phyloP scores from a whole-genome alignment of 352 stramenopile genomes.

The Globisporangium uncinulatum region DNA sequence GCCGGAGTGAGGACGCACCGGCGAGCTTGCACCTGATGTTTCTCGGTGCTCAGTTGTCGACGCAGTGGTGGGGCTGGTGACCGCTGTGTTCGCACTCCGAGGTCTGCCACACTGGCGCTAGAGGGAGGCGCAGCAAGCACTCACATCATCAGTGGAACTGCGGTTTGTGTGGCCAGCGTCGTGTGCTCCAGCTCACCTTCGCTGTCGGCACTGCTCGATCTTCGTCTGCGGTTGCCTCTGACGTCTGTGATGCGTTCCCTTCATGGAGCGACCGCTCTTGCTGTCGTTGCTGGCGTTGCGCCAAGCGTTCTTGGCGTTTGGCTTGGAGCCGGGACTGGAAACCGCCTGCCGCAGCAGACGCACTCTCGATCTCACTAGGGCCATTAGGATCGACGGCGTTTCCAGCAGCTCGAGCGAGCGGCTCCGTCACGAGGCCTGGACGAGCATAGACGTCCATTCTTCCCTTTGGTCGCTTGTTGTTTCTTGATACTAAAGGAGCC shows the following conservation, averaged over 20 bases:
- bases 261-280: neutral
- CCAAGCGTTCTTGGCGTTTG: slow-evolving; percentile 50
- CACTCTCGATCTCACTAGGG: neutral
- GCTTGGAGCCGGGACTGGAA: slow-evolving; percentile 54
- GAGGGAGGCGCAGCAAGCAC: neutral
- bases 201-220: neutral
- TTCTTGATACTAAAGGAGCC: neutral
- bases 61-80: slow-evolving; percentile 1
- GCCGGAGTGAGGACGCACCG: neutral
- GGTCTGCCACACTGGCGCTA: neutral
- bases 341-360: neutral
- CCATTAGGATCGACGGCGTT: neutral
- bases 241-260: neutral
- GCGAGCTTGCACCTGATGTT: neutral
- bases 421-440: neutral
- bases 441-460: neutral
- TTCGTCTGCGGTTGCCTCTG: neutral
- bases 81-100: neutral
- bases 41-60: neutral
- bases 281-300: slow-evolving; percentile 16
- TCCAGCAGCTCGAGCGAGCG: neutral
- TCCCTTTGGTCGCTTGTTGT: neutral
- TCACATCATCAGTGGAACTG: neutral
- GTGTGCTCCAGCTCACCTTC: neutral
- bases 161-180: neutral